These are phyloP conservation scores for Mortierella sp. DNA, from an alignment of 371 early-diverging fungal species.

Conservation along the genomic window DNA sequence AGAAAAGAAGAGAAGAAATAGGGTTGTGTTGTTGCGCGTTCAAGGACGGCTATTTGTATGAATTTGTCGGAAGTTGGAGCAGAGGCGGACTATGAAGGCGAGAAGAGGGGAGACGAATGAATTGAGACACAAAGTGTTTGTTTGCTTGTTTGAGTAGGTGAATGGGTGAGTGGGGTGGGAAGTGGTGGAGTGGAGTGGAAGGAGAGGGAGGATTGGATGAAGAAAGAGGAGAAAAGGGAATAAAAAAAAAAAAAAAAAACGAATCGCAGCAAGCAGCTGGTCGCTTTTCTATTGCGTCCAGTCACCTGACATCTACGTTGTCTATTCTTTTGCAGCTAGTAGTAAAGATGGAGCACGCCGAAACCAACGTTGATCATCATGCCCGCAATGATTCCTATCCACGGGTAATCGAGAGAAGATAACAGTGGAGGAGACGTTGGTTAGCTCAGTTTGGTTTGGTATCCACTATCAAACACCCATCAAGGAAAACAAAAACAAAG, in stretches of 20 bases:
- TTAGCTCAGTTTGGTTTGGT: background rate
- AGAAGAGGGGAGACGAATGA: background rate
- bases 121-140: background rate
- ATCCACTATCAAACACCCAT: background rate
- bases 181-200: background rate
- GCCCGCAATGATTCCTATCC: conserved; percentile 71
- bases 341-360: conserved; percentile 71
- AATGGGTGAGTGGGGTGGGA: background rate
- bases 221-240: background rate
- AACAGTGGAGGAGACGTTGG: background rate
- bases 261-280: too few relatives aligned
- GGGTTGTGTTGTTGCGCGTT: conserved; percentile 10
- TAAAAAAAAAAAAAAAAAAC: background rate
- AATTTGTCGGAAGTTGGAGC: conserved; percentile 5
- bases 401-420: background rate
- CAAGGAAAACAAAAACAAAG: background rate
- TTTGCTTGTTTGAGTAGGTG: background rate
- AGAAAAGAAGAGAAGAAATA: background rate
- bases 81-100: conserved; percentile 9
- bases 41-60: background rate
- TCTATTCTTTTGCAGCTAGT: conserved; percentile 41
- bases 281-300: too few relatives aligned
- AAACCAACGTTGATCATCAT: conserved; percentile 77
- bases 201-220: background rate
- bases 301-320: background rate